These are phyloP conservation scores for Pleurotus giganteus DNA, from an alignment of 768 basidiomycete genomes.

Conservation along the genomic window DNA sequence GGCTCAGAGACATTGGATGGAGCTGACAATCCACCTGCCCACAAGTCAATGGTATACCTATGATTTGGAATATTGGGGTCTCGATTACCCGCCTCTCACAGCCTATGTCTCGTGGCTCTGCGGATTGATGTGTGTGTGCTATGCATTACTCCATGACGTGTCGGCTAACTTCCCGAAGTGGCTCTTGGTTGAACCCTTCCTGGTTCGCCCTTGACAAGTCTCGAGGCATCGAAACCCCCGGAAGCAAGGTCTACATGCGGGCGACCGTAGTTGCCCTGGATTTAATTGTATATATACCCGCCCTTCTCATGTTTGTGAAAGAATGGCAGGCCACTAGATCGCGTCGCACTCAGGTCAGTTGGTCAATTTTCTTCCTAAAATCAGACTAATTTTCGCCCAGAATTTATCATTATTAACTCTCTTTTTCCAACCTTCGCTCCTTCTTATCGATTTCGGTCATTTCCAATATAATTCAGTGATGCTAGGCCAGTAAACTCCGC, in stretches of 20 bases:
- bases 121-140: conserved; percentile 61
- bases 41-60: conserved; percentile 81
- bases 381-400: conserved; percentile 30
- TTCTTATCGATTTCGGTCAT: conserved; percentile 89
- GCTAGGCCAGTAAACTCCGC: too few species aligned
- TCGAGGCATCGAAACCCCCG: conserved; percentile 66
- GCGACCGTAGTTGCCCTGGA: conserved; percentile 70
- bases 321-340: conserved; percentile 71
- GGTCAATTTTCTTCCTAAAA: not conserved
- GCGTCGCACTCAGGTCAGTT: conserved; percentile 70
- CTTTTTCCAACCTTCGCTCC: conserved; percentile 78
- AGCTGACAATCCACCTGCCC: conserved; percentile 78
- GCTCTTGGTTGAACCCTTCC: conserved; percentile 38
- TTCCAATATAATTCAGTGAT: conserved; percentile 96
- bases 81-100: conserved; percentile 94
- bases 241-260: conserved; percentile 79
- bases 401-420: conserved; percentile 68
- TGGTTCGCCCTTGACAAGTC: conserved; percentile 76
- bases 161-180: conserved; percentile 20
- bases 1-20: conserved; percentile 96
- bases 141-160: not conserved
- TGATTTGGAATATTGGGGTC: conserved; percentile 88
- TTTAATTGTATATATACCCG: conserved; percentile 69
- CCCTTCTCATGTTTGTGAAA: conserved; percentile 62
- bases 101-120: conserved; percentile 88